Evolutionary conservation across 306 rosid genomes (phyloP), one percentile per base, ranked within the genome.

Genomic region (Castanea crenata): DNA sequence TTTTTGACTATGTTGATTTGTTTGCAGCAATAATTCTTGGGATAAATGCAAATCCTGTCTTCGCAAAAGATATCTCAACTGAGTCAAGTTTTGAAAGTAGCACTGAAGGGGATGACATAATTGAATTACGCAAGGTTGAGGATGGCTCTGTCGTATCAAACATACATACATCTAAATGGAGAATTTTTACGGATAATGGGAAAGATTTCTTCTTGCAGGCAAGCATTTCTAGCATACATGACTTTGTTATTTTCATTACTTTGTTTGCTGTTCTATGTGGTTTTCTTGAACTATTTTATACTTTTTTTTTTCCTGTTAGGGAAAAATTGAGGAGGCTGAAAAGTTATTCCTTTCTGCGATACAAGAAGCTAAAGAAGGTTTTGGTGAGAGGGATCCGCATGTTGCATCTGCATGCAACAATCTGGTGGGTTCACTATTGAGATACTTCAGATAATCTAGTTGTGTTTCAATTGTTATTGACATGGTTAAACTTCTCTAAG

Each of bases 341-440:
- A 87, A 27, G 71, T 88, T 79, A 70, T 91, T 94, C 87, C 34
- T 87, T 82, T 78, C 90, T 79, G 99, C 97, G 3, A 56, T 92
- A 75, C 73, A 91, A 87, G 97, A 94, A 90, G 99, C 99, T 31
- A 91, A 85, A 87, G 90, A 88, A 85, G 99, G 99, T 78, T 92
- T 94, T 80, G 99, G 97, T 69, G 78, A 84, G 81, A 89, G 85
- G 85, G 97, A 94, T 73, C 92, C 97, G 0, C 99, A 94, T 85
- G 97, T 92, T 85, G 99, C 97, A 9, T 92, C 97, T 74, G 89
- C 99, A 59, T 91, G 92, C 92, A 94, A 92, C 85, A 94, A 92
- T 87, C 90, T 92, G 94, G 99, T 94, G 83, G 65, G 83, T 79
- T 79, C 77, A 55, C 71, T 38, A 72, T 65, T 55, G 52, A 54